Evolutionary conservation across 1,284 basidiomycete genomes (phyloP).

Genomic region (Earliella scabrosa): DNA sequence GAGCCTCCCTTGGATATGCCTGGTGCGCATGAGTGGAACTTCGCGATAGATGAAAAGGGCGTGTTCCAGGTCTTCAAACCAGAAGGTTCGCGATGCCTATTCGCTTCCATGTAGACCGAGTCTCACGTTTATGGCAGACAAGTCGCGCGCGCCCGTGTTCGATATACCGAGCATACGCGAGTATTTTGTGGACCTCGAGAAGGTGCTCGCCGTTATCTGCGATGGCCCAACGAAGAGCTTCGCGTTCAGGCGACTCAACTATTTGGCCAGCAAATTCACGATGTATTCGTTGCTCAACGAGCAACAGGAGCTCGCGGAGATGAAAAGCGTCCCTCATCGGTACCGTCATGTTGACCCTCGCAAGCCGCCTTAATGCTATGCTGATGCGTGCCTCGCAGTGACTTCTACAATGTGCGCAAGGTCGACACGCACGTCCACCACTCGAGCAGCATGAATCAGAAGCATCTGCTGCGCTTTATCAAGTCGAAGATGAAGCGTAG

Average conservation of each 20-base stretch:
- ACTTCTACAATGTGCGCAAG: slow-evolving; percentile 99
- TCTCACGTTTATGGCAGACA: not conserved
- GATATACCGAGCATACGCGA: slow-evolving; percentile 88
- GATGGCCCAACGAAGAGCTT: slow-evolving; percentile 97
- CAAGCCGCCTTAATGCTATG: not conserved
- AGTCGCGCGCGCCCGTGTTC: slow-evolving; percentile 64
- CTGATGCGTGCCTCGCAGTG: slow-evolving; percentile 66
- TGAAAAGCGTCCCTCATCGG: slow-evolving; percentile 90
- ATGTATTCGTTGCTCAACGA: slow-evolving; percentile 95
- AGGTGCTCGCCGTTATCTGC: slow-evolving; percentile 82
- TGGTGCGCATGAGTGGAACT: slow-evolving; percentile 56
- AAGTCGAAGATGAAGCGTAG: slow-evolving; percentile 94
- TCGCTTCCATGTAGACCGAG: not conserved
- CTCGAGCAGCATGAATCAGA: slow-evolving; percentile 99
- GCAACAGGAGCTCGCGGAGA: slow-evolving; percentile 92
- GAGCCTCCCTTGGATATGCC: slow-evolving; percentile 74
- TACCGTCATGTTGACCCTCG: slow-evolving; percentile 32
- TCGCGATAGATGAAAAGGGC: slow-evolving; percentile 82
- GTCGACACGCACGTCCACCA: slow-evolving; percentile 99
- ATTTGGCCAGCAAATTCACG: slow-evolving; percentile 94
- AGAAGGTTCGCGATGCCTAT: too few species aligned
- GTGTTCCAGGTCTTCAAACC: slow-evolving; percentile 89
- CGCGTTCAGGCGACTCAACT: slow-evolving; percentile 92
- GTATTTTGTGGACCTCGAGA: slow-evolving; percentile 98
- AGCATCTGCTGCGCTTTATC: slow-evolving; percentile 99